Conservation (phyloP, 2,329 filamentous ascomycete genomes). For the Trichoderma polysporum region DNA sequence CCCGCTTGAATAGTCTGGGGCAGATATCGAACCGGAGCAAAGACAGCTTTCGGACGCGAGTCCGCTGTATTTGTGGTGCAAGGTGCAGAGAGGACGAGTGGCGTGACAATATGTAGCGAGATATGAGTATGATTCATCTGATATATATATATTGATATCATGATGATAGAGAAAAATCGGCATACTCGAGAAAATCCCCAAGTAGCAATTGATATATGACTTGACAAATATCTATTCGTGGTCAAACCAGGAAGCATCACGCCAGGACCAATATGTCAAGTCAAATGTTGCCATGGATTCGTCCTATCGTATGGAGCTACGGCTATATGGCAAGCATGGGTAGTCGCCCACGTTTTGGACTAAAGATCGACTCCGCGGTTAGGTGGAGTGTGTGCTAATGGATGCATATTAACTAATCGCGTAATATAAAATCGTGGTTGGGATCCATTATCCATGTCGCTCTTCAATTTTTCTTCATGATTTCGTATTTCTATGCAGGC, state of each 20-base stretch:
- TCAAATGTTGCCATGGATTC: no score
- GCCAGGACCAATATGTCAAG: neutral
- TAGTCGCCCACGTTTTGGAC: neutral
- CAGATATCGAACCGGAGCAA: neutral
- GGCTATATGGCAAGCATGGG: neutral
- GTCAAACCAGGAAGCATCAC: no score
- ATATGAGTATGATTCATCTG: neutral
- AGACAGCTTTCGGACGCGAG: neutral
- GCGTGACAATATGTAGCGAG: neutral
- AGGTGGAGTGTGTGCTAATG: neutral
- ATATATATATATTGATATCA: neutral
- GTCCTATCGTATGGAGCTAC: no score
- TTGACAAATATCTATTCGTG: no score
- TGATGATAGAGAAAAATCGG: neutral
- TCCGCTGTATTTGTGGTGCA: neutral
- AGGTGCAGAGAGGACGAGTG: neutral
- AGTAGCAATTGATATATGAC: neutral
- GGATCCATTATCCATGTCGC: neutral
- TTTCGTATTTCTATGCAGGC: neutral
- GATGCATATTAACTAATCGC: neutral
- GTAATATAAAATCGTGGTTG: neutral
- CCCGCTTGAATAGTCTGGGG: neutral
- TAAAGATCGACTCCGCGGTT: neutral
- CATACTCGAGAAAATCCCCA: neutral
- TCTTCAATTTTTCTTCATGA: neutral